phyloP scores from a whole-genome alignment of 352 stramenopile genomes.

The Globisporangium emineosum region DNA sequence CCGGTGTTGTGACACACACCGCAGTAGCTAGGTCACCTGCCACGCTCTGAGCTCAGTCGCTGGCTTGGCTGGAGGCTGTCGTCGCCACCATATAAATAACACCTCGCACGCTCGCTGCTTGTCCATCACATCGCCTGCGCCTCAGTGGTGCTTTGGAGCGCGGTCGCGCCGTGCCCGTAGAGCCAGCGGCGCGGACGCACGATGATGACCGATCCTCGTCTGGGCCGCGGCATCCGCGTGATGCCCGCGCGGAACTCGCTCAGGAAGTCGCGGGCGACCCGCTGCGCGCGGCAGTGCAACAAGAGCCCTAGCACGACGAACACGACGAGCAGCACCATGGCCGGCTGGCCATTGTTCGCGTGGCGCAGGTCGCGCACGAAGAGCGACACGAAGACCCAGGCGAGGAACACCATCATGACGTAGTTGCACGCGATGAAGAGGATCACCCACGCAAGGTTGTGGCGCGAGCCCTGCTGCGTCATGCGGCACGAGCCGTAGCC shows the following conservation, averaged over 20 bases:
- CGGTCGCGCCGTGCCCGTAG: background rate
- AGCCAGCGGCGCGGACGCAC: constrained; percentile 4
- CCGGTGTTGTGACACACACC: too few species aligned
- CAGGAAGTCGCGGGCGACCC: constrained; percentile 28
- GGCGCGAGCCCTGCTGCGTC: constrained; percentile 21
- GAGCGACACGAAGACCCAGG: constrained; percentile 23
- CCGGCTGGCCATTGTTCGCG: constrained; percentile 13
- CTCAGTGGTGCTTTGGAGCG: background rate
- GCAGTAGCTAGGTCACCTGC: background rate
- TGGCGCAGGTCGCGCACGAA: constrained; percentile 23
- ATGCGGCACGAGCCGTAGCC: constrained; percentile 30
- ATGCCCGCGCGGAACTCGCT: constrained; percentile 22
- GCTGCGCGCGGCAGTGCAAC: constrained; percentile 30
- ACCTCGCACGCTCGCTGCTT: background rate
- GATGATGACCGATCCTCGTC: constrained; percentile 1
- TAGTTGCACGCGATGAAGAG: constrained; percentile 35
- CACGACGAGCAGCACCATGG: constrained; percentile 25
- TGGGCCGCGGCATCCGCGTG: constrained; percentile 2
- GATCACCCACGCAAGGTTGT: constrained; percentile 26
- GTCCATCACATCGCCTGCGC: background rate
- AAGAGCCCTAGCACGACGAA: constrained; percentile 17
- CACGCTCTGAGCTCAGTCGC: background rate
- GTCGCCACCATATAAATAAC: background rate
- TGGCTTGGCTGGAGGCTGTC: background rate
- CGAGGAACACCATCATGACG: constrained; percentile 25